Evolutionary conservation across 2,329 filamentous ascomycete genomes (phyloP), one percentile per base, ranked within the genome.

Genomic region (Diaporthe citrichinensis): DNA sequence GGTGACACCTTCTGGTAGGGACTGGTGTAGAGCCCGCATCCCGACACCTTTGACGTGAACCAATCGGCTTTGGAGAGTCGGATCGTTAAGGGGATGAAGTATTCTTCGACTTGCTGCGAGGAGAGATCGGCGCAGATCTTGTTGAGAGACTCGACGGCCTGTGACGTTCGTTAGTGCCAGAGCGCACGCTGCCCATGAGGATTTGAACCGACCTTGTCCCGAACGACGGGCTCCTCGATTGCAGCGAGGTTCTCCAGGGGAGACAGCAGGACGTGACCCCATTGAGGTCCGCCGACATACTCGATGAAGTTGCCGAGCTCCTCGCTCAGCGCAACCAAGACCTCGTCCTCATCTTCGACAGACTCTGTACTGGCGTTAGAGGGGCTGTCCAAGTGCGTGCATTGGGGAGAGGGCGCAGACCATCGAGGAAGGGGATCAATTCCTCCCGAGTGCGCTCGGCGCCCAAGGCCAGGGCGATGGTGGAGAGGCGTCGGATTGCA

Each of bases 41-140:
- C 97, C 44, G 97, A 99, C 79, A 99, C 97, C 88, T 98, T 99
- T 79, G 97, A 98, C 75, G 97, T 99, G 86, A 99, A 99, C 97
- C 97, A 99, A 87, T 99, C 97, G 86, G 97, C 97, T 90, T 98
- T 99, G 79, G 97, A 97, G 77, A 99, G 94, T 83, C 97, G 95
- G 82, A 98, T 92, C 76, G 96, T 96, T 82, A 99, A 93, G 77
- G 97, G 97, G 80, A 99, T 96, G 87, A 98, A 98, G 86, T 96
- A 94, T 82, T 98, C 95, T 89, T 99, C 97, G 83, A 98, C 93
- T 88, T 99, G 97, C 85, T 95, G 91, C 81, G 95, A 88, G 69
- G 95, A 98, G 74, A 99, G 91, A 84, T 98, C 92, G 83, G 93
- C 92, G 90, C 97, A 98, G 85, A 99, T 98, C 89, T 98, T 99